Base-by-base conservation (phyloP, 2,329 filamentous ascomycete genomes). In the Aspergillus neotritici region DNA sequence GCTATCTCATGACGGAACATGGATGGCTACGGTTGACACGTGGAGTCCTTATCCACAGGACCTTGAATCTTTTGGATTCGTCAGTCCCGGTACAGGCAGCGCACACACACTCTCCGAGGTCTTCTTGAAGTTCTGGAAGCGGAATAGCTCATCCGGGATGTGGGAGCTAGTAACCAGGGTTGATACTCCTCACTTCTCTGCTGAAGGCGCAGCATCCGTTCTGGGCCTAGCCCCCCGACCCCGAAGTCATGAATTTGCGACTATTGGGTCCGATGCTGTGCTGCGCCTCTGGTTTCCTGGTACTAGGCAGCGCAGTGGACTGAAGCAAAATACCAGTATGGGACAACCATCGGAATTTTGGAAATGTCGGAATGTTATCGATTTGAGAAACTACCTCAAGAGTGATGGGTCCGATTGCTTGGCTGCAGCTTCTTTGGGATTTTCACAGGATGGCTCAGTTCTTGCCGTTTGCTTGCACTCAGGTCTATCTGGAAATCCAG, bases 11-110 rank as follows among this genome's bases (percentile, higher is more conserved):
- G 84, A 97, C 59, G 91, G 91, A 13, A 77, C 81, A 52, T 97
- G 91, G 90, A 77, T 98, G 44, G 90, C 86, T 4, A 96, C 88
- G 1, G 79, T 94, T 1, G 93, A 98, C 61, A 86, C 90, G 58
- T 98, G 93, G 93, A 76, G 78, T 40, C 89, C 89, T 1, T 80
- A 86, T 8, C 68, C 71, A 10, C 72, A 78, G 47, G 89, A 96
- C 58, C 67, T 86, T 11, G 75, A 79, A 31, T 76, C 76, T 43
- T 64, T 86, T 21, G 65, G 73, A 40, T 56, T 64, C 11, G 53
- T 50, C 31, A 45, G 64, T 32, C 65, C 61, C n/a, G 60, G 65
- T 40, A 66, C 58, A 48, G 70, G 67, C 52, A 74, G 71, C 13
- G 8, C 33, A 32, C 28, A 2, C 7, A 29, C 74, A 76, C 48